A percentile compares a stretch with the other conserved stretches of the same genome.
These are phyloP conservation scores for Fusarium sp. DNA, from an alignment of 2,329 filamentous ascomycete species.

Conservation along the genomic window DNA sequence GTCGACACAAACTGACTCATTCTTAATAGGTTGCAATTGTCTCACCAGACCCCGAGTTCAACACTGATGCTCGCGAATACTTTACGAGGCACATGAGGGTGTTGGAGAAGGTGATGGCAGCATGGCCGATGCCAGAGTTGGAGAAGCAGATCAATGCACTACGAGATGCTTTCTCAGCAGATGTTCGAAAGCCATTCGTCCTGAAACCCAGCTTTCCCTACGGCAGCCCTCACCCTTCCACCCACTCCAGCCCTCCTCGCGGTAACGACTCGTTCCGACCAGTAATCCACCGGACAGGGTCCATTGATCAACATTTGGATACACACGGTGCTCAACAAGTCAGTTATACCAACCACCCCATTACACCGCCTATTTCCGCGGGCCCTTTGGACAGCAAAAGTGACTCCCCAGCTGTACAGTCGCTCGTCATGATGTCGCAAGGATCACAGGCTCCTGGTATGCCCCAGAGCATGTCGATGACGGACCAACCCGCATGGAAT, in stretches of 20 bases:
- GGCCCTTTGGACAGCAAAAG: slow-evolving; percentile 77
- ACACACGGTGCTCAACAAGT: slow-evolving; percentile 65
- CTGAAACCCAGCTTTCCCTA: slow-evolving; percentile 89
- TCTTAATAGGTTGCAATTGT: slow-evolving; percentile 81
- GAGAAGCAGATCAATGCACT: slow-evolving; percentile 90
- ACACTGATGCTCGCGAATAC: slow-evolving; percentile 84
- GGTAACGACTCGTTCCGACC: slow-evolving; percentile 61
- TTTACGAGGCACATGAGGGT: slow-evolving; percentile 96
- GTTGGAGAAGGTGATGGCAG: slow-evolving; percentile 82
- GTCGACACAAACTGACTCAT: slow-evolving; percentile 1
- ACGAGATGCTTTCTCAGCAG: slow-evolving; percentile 89
- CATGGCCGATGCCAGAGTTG: slow-evolving; percentile 90
- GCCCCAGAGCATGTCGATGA: slow-evolving; percentile 64
- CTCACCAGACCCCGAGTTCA: slow-evolving; percentile 89
- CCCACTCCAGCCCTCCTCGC: slow-evolving; percentile 70
- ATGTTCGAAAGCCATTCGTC: slow-evolving; percentile 85
- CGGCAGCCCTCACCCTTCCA: slow-evolving; percentile 76
- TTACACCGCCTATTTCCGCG: slow-evolving; percentile 82
- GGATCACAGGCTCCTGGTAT: slow-evolving; percentile 63
- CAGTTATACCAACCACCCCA: slow-evolving; percentile 75
- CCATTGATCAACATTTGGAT: slow-evolving; percentile 65
- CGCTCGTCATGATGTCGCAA: slow-evolving; percentile 76
- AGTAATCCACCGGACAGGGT: slow-evolving; percentile 55
- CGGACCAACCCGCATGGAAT: slow-evolving; percentile 79
- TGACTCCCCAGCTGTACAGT: slow-evolving; percentile 78